Conservation (phyloP, 2,329 filamentous ascomycete genomes). For the Cryphonectria naterciae region DNA sequence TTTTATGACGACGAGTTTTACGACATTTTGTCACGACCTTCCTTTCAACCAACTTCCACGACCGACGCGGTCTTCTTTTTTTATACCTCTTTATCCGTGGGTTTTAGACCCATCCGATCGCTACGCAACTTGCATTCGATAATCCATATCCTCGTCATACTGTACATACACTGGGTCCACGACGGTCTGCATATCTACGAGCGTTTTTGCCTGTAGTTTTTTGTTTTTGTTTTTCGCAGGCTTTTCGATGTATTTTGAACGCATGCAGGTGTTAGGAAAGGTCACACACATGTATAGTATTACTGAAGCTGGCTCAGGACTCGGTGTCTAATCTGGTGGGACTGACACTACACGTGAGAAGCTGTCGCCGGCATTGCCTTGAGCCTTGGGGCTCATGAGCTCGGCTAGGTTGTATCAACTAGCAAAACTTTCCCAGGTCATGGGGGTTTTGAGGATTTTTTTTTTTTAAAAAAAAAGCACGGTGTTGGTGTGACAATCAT, state of each 20-base stretch:
- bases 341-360: not conserved
- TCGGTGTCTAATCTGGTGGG: slow-evolving; percentile 8
- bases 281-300: slow-evolving; percentile 7
- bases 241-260: not conserved
- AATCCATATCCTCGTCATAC: slow-evolving; percentile 20
- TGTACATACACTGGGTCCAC: slow-evolving; percentile 12
- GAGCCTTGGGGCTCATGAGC: not conserved
- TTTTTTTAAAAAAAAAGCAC: not conserved
- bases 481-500: slow-evolving; percentile 10
- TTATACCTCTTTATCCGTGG: slow-evolving; percentile 17
- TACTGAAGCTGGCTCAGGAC: slow-evolving; percentile 9
- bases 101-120: slow-evolving; percentile 15
- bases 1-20: slow-evolving; percentile 26
- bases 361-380: not conserved
- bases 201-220: slow-evolving; percentile 15
- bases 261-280: slow-evolving; percentile 21
- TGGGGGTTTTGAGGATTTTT: not conserved
- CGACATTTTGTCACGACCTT: slow-evolving; percentile 27
- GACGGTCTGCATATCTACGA: slow-evolving; percentile 11
- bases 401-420: not conserved
- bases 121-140: slow-evolving; percentile 19
- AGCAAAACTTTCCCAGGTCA: not conserved
- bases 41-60: slow-evolving; percentile 21
- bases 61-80: slow-evolving; percentile 1
- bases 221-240: slow-evolving; percentile 4